Evolutionary conservation across 148 eudicot genomes (phyloP), one percentile per base, ranked within the genome.

Genomic region (Polygonum maritimum): DNA sequence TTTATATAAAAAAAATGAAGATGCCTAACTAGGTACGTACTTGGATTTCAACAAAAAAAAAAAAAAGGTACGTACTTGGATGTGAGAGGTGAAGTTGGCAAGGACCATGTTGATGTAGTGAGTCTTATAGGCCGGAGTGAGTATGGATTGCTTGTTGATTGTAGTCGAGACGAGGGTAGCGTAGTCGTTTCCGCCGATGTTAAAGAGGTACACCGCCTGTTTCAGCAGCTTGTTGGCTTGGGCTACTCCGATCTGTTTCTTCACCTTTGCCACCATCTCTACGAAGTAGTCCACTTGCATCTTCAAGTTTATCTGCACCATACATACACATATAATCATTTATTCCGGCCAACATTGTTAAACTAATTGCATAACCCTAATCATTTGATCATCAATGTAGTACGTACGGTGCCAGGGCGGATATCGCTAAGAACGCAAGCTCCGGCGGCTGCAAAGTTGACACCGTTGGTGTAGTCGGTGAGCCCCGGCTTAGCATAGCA

Each of bases 401-500:
- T 67, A 38, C 48, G 19, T 80, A 89, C 92, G 48, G 77, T 52
- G 41, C 83, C 85, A 44, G 74, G 87, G 58, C 81, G 82, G 38
- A 87, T 84, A 19, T 82, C 82, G 54, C 76, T 62, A 9, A 90
- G 84, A 49, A 82, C 85, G 75, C 91, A 85, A 12, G 91, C 91
- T 41, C 85, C 89, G 6, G 88, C 89, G 10, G 86, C 83, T 31
- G 93, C 93, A 80, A 88, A 90, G 75, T 85, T 85, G 16, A 78
- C 75, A 3, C 91, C 90, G 18, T 77, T 67, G 2, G 70, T 18
- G 79, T 35, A 83, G 38, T 83, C 71, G 1, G 73, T 31, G 4
- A 79, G 73, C n/a, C 81, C 81, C 2, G 89, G 89, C 44, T 75
- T 74, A 39, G 44, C 51, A 76, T 75, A 38, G 90, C 89, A 73